phyloP scores from a whole-genome alignment of 257 asterid species.

The Solanum dulcamara region DNA sequence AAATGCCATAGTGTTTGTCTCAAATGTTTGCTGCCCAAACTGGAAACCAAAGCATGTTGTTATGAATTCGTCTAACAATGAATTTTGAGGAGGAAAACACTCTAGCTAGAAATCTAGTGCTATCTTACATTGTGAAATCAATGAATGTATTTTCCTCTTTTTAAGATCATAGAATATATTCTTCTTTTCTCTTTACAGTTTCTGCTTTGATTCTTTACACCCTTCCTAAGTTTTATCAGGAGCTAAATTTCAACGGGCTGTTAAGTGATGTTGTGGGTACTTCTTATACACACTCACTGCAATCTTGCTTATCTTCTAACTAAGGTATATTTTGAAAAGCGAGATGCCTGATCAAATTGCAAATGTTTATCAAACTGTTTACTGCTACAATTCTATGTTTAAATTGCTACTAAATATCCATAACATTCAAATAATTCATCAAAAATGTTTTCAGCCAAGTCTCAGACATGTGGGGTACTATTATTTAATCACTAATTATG shows the following conservation, averaged over 20 bases:
- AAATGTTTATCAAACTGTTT: no score
- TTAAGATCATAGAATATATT: neutral
- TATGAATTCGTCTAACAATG: neutral
- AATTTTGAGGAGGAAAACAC: neutral
- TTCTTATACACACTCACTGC: neutral
- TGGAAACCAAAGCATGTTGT: conserved; percentile 14
- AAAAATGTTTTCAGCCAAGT: neutral
- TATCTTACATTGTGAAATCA: neutral
- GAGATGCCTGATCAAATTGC: neutral
- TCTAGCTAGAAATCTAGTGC: neutral
- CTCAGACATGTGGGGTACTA: neutral
- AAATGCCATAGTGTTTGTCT: conserved; percentile 47
- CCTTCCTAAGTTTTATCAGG: neutral
- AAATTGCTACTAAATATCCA: no score
- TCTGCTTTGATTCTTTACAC: neutral
- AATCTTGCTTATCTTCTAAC: neutral
- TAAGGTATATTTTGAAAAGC: neutral
- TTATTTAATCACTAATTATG: neutral
- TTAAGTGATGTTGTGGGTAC: neutral
- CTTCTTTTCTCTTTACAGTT: neutral
- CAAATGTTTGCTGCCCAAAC: conserved; percentile 55
- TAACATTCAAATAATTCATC: neutral
- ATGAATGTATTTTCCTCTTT: neutral
- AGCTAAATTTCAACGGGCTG: neutral
- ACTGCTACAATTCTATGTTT: no score